A percentile compares a stretch with the other conserved stretches of the same genome.
These are phyloP conservation scores for Hygrocybe coccinea DNA, from an alignment of 768 basidiomycete genomes.

Conservation along the genomic window DNA sequence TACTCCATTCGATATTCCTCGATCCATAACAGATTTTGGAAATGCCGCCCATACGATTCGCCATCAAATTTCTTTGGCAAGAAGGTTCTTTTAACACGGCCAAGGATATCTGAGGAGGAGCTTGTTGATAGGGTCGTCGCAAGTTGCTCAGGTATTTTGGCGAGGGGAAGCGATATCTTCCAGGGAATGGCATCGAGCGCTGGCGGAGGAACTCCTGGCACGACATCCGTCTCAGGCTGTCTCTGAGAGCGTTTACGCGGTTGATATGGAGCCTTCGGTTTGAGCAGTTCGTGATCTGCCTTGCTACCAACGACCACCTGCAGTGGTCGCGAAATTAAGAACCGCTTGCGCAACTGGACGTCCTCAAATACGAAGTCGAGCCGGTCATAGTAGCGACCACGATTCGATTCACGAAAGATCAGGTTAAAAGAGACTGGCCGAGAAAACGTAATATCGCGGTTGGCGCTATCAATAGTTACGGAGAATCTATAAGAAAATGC, in stretches of 20 bases:
- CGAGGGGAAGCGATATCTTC: constrained; percentile 34
- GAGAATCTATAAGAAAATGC: constrained; percentile 23
- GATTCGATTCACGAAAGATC: constrained; percentile 30
- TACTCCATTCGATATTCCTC: constrained; percentile 48
- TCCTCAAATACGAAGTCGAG: constrained; percentile 52
- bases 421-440: constrained; percentile 28
- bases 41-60: constrained; percentile 40
- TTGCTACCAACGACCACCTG: constrained; percentile 43
- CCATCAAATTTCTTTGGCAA: constrained; percentile 39
- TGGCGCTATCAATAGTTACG: constrained; percentile 13
- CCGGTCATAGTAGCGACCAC: constrained; percentile 50
- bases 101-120: constrained; percentile 24
- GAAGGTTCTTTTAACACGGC: constrained; percentile 29
- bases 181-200: constrained; percentile 41
- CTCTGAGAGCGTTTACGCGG: constrained; percentile 34
- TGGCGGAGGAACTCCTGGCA: constrained; percentile 42
- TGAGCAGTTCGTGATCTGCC: constrained; percentile 42
- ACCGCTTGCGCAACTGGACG: constrained; percentile 35
- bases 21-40: constrained; percentile 51
- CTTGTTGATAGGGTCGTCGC: constrained; percentile 28
- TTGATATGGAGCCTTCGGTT: constrained; percentile 43
- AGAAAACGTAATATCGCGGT: constrained; percentile 20
- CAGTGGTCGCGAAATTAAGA: constrained; percentile 46
- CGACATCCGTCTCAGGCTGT: constrained; percentile 31
- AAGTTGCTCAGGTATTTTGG: constrained; percentile 37